Percentiles rank a stretch among this genome's conserved stretches.
Evolutionary conservation across 1,139 yeast species (phyloP).

Genomic region (Casaregolazyma suthepensis): DNA sequence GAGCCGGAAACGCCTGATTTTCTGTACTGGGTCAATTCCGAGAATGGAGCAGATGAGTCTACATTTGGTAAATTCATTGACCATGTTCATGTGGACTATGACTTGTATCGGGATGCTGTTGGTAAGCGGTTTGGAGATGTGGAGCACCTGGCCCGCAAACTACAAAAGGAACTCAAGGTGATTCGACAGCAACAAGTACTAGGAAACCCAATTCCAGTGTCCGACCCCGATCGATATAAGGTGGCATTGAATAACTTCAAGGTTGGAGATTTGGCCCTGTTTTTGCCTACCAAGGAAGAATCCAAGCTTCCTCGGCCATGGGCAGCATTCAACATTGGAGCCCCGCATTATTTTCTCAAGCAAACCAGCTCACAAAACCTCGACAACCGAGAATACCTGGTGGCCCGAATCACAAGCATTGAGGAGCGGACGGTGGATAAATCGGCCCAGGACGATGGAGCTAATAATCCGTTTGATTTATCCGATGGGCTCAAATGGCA

Average conservation of each 20-base stretch:
- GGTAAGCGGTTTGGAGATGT: conserved; percentile 80
- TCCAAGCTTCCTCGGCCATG: conserved; percentile 42
- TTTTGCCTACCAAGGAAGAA: conserved; percentile 64
- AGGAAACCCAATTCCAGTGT: not conserved
- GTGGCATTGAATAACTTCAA: conserved; percentile 60
- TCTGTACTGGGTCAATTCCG: conserved; percentile 30
- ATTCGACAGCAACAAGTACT: conserved; percentile 35
- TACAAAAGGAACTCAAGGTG: conserved; percentile 66
- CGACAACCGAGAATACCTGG: conserved; percentile 59
- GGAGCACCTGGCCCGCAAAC: conserved; percentile 81
- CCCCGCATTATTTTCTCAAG: conserved; percentile 67
- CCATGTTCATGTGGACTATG: conserved; percentile 40
- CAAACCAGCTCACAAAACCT: conserved; percentile 32
- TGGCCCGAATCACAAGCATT: conserved; percentile 52
- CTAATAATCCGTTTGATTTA: conserved; percentile 44
- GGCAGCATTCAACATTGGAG: conserved; percentile 82
- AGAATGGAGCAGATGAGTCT: conserved; percentile 21
- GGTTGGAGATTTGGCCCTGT: conserved; percentile 69
- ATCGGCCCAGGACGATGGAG: conserved; percentile 18
- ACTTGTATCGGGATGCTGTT: conserved; percentile 58
- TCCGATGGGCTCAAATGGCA: conserved; percentile 41
- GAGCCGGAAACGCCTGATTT: conserved; percentile 15
- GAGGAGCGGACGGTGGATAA: conserved; percentile 38
- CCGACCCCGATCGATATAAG: conserved; percentile 40
- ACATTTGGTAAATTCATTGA: conserved; percentile 27